These are phyloP conservation scores for Leptographium galeiforme DNA, from an alignment of 2,329 filamentous ascomycete species.

Conservation along the genomic window DNA sequence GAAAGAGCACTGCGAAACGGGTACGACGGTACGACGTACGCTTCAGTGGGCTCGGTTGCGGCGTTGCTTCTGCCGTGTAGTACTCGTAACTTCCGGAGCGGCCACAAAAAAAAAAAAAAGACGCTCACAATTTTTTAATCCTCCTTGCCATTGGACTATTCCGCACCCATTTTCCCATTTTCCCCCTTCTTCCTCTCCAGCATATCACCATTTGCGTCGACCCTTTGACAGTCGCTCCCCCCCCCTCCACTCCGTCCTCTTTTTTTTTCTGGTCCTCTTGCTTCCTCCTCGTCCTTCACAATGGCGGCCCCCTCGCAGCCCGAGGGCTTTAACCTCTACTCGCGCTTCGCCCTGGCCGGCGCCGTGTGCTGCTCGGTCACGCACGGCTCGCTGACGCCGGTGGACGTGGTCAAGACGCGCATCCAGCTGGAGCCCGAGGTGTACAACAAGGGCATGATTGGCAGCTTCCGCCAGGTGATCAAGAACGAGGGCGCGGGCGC, in stretches of 20 bases:
- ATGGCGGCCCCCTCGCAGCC: slow-evolving; percentile 31
- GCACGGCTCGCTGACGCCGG: slow-evolving; percentile 90
- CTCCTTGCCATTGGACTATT: not conserved
- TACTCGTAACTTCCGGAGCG: no score
- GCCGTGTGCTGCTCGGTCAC: slow-evolving; percentile 97
- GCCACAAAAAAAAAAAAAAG: not conserved
- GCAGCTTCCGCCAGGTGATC: slow-evolving; percentile 66
- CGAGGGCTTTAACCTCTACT: slow-evolving; percentile 61
- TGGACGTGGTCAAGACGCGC: slow-evolving; percentile 95
- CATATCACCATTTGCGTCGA: no score
- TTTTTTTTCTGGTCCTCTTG: slow-evolving; percentile 7
- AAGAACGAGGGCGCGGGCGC: slow-evolving; percentile 62
- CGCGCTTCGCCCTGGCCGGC: slow-evolving; percentile 91
- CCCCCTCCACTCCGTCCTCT: slow-evolving; percentile 12
- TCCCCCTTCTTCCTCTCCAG: slow-evolving; percentile 1
- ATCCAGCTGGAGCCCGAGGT: slow-evolving; percentile 72
- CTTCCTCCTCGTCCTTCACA: no score
- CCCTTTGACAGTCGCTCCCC: slow-evolving; percentile 1
- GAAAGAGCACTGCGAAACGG: no score
- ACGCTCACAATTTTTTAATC: not conserved
- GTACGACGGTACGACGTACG: no score
- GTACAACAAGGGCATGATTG: slow-evolving; percentile 70
- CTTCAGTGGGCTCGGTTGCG: no score
- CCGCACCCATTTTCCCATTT: not conserved
- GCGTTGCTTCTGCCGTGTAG: no score